phyloP scores from a whole-genome alignment of 2,329 filamentous ascomycete genomes.

The Colletotrichum sp. region DNA sequence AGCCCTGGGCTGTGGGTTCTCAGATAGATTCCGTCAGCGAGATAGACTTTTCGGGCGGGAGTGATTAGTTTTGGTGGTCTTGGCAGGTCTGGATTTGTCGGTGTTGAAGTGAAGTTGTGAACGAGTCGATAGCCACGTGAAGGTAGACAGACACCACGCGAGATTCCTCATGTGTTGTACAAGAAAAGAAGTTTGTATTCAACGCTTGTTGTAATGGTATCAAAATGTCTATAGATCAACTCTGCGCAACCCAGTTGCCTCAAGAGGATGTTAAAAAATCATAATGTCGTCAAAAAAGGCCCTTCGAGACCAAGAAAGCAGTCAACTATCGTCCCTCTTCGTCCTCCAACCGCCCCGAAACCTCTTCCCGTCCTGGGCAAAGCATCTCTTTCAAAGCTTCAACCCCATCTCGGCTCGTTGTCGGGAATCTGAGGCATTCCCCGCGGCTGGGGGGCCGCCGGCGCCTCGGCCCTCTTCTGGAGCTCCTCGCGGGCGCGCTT shows the following conservation, averaged over 20 bases:
- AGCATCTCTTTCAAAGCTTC: neutral
- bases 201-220: neutral
- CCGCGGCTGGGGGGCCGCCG: neutral
- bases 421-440: neutral
- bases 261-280: neutral
- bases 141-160: neutral
- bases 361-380: neutral
- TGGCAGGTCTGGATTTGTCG: neutral
- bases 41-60: neutral
- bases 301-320: neutral
- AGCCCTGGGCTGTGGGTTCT: neutral
- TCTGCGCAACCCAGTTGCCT: neutral
- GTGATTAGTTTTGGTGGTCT: neutral
- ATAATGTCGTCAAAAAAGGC: neutral
- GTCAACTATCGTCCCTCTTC: neutral
- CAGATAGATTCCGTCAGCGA: neutral
- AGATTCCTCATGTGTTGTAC: neutral
- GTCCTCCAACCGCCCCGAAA: neutral
- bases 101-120: neutral
- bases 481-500: neutral
- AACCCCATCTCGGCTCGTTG: neutral
- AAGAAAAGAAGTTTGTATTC: neutral
- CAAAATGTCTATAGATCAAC: neutral
- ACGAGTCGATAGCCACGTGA: neutral
- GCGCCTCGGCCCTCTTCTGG: neutral